Conservation (phyloP, 202 grass and related monocot species). For the Schoenoplectus triqueter region DNA sequence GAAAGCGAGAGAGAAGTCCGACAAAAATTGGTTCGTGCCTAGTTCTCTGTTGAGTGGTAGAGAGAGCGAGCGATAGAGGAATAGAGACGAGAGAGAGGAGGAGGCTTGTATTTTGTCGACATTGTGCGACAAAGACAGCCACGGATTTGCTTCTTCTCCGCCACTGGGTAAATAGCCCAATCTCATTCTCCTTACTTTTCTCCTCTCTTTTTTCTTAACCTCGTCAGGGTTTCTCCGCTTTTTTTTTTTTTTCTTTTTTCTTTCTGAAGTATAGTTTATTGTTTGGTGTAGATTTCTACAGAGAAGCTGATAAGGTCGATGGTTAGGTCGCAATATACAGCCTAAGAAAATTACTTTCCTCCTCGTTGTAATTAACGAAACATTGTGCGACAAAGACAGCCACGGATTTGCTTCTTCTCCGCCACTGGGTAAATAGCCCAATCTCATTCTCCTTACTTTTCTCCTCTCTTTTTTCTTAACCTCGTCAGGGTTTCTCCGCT, state of each 20-base stretch:
- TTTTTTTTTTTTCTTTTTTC: background rate
- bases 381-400: no score
- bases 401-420: no score
- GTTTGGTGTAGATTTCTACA: background rate
- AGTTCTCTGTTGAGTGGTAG: constrained; percentile 4
- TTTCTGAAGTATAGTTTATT: constrained; percentile 2
- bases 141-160: constrained; percentile 28
- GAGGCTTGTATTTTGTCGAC: constrained; percentile 28
- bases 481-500: no score
- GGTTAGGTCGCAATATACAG: background rate
- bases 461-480: background rate
- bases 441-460: background rate
- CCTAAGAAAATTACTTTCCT: no score
- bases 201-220: constrained; percentile 3
- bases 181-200: background rate
- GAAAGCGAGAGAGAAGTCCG: background rate
- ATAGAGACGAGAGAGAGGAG: background rate
- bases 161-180: constrained; percentile 39
- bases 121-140: constrained; percentile 39
- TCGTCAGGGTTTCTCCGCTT: background rate
- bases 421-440: no score
- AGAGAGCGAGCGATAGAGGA: background rate
- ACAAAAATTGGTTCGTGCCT: background rate
- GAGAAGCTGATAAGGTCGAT: constrained; percentile 15
- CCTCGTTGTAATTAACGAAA: background rate